Evolutionary conservation across 1,284 basidiomycete species (phyloP).

Genomic region (Apiotrichum gracile): DNA sequence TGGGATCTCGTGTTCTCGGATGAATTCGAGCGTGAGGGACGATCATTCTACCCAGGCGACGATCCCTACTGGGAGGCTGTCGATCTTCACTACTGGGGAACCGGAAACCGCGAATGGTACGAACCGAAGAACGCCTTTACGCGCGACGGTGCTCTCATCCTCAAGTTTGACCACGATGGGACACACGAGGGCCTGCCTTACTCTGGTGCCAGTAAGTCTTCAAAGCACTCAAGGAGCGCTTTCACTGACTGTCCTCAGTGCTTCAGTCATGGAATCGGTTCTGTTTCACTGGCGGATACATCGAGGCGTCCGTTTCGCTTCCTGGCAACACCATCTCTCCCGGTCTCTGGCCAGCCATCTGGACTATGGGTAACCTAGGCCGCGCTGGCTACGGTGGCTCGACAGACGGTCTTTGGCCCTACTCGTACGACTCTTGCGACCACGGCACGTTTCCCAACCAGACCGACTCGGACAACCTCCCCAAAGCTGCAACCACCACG

Average conservation of each 20-base stretch:
- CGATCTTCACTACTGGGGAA: conserved; percentile 53
- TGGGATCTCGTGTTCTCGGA: conserved; percentile 77
- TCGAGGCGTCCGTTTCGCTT: conserved; percentile 62
- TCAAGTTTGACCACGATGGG: conserved; percentile 63
- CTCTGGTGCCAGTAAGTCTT: conserved; percentile 58
- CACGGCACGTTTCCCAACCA: conserved; percentile 67
- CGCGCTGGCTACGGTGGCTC: conserved; percentile 52
- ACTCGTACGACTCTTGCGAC: conserved; percentile 69
- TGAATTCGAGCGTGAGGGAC: conserved; percentile 70
- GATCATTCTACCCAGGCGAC: conserved; percentile 51
- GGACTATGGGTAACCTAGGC: conserved; percentile 89
- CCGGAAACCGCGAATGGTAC: conserved; percentile 51
- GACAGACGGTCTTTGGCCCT: conserved; percentile 43
- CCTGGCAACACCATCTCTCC: conserved; percentile 56
- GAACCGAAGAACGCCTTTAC: conserved; percentile 78
- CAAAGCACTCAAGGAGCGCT: conserved; percentile 20
- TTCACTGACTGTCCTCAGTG: conserved; percentile 52
- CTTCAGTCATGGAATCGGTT: conserved; percentile 52
- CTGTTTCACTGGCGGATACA: conserved; percentile 39
- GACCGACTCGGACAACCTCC: conserved; percentile 35
- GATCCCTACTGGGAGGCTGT: conserved; percentile 51
- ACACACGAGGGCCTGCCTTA: conserved; percentile 67
- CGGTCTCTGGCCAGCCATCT: conserved; percentile 71
- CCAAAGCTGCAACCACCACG: conserved; percentile 32
- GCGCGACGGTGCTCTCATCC: conserved; percentile 68